These are phyloP conservation scores for Dinochytrium kinnereticum DNA, from an alignment of 371 early-diverging fungal species.

Conservation along the genomic window DNA sequence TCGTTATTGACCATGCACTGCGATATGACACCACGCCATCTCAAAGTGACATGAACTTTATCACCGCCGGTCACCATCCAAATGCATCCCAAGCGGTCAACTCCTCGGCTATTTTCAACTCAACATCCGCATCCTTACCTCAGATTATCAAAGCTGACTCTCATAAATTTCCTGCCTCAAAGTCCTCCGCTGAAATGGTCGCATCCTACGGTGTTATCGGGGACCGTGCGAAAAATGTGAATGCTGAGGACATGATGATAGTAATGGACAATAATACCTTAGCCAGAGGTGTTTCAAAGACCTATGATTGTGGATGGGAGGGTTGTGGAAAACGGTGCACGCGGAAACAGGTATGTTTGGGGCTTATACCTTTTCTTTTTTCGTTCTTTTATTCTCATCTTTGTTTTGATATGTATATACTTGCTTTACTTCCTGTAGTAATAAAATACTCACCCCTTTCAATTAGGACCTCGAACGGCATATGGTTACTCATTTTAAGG, in stretches of 20 bases:
- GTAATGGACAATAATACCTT: neutral
- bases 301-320: constrained; percentile 5
- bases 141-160: neutral
- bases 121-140: neutral
- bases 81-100: no score
- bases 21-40: no score
- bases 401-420: no score
- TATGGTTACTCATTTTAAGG: constrained; percentile 4
- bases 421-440: no score
- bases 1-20: no score
- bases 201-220: neutral
- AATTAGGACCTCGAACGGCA: constrained; percentile 2
- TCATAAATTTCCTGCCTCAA: no score
- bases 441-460: no score
- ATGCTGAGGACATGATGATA: neutral
- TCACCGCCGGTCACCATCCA: no score
- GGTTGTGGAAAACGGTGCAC: neutral
- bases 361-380: neutral
- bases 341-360: neutral
- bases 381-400: neutral
- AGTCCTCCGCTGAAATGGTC: neutral
- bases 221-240: no score
- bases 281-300: neutral
- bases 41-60: no score
- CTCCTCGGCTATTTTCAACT: neutral